phyloP scores from a whole-genome alignment of 2,329 filamentous ascomycete genomes.

The Corinectria fuckeliana region DNA sequence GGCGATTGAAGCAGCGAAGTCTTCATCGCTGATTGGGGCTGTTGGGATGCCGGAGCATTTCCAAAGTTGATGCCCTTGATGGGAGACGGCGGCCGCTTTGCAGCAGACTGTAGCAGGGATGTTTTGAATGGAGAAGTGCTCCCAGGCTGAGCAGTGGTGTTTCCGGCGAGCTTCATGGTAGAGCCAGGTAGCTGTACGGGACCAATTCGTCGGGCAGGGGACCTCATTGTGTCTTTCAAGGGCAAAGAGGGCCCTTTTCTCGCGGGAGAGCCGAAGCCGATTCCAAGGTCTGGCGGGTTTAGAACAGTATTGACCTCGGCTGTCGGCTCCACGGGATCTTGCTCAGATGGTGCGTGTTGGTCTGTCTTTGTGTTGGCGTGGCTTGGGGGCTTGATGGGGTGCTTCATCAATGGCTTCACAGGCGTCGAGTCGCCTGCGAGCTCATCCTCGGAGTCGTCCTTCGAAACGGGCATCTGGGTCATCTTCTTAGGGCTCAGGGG shows the following conservation, averaged over 20 bases:
- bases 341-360: constrained; percentile 20
- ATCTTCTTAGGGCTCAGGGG: constrained; percentile 71
- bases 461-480: constrained; percentile 59
- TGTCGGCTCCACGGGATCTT: constrained; percentile 31
- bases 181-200: constrained; percentile 42
- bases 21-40: constrained; percentile 50
- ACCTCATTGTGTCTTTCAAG: constrained; percentile 61
- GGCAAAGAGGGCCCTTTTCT: constrained; percentile 60
- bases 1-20: constrained; percentile 58
- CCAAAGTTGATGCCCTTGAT: constrained; percentile 47
- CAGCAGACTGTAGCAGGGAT: constrained; percentile 57
- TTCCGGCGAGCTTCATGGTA: constrained; percentile 37
- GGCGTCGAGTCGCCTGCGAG: constrained; percentile 60
- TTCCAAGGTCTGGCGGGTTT: constrained; percentile 46
- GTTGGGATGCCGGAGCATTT: constrained; percentile 36
- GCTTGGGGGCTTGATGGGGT: constrained; percentile 58
- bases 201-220: constrained; percentile 57
- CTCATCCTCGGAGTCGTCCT: constrained; percentile 65
- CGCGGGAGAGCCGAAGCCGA: constrained; percentile 61
- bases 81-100: constrained; percentile 56
- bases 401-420: constrained; percentile 60
- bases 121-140: constrained; percentile 47
- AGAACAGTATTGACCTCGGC: constrained; percentile 40
- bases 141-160: constrained; percentile 17
- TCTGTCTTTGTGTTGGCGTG: constrained; percentile 16